Percentiles rank a stretch among this genome's conserved stretches.
Evolutionary conservation across 2,329 filamentous ascomycete genomes (phyloP).

Genomic region (Aspergillus sp.): DNA sequence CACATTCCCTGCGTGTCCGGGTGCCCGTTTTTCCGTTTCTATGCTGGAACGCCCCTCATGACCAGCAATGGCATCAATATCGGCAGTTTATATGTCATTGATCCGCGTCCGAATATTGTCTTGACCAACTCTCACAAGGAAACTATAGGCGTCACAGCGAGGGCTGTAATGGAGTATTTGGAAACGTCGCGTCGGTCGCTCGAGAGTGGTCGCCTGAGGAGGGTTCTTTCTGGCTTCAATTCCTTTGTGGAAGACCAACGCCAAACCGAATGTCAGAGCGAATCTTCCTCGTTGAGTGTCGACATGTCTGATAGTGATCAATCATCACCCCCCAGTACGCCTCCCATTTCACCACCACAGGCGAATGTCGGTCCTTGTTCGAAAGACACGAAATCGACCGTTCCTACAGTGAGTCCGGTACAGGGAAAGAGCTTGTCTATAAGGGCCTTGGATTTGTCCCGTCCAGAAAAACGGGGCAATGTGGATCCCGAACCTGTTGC

Average conservation of each 20-base stretch:
- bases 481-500: background rate
- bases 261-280: background rate
- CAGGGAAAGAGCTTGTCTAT: background rate
- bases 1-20: constrained; percentile 33
- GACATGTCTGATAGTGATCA: background rate
- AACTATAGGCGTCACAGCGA: constrained; percentile 29
- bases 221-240: constrained; percentile 20
- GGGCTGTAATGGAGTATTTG: constrained; percentile 34
- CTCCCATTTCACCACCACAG: background rate
- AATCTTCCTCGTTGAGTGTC: constrained; percentile 4
- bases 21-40: constrained; percentile 34
- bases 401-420: background rate
- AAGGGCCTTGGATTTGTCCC: background rate
- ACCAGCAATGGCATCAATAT: constrained; percentile 38
- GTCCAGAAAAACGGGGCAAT: background rate
- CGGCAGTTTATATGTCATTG: constrained; percentile 36
- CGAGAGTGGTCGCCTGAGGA: constrained; percentile 17
- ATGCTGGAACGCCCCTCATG: constrained; percentile 36
- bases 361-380: background rate
- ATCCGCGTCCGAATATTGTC: constrained; percentile 23
- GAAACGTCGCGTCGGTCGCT: constrained; percentile 27
- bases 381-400: background rate
- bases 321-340: background rate
- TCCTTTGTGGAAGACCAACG: constrained; percentile 20
- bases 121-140: constrained; percentile 21